Percentiles rank a stretch among this genome's conserved stretches.
These are phyloP conservation scores for Pythium aristosporum DNA, from an alignment of 352 stramenopile genomes.

Conservation along the genomic window DNA sequence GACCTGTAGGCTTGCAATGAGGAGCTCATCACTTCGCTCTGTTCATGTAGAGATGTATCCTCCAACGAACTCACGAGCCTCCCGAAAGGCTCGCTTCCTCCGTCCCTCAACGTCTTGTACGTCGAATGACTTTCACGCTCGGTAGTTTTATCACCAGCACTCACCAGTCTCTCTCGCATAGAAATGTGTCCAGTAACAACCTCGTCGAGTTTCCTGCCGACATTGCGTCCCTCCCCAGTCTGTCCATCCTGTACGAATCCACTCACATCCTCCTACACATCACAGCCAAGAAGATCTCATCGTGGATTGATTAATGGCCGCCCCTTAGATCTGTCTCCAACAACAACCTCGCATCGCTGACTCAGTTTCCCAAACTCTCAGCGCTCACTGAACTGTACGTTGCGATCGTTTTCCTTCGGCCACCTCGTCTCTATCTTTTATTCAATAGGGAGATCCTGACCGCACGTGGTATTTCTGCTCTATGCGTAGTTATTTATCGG, in stretches of 20 bases:
- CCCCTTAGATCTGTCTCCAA: constrained; percentile 18
- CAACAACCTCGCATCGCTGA: constrained; percentile 20
- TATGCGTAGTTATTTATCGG: constrained; percentile 24
- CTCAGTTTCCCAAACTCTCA: constrained; percentile 21
- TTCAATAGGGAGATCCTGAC: background rate
- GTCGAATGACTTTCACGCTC: background rate
- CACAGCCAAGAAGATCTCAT: background rate
- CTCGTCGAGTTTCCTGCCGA: constrained; percentile 22
- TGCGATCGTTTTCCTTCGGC: background rate
- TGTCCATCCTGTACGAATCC: constrained; percentile 13
- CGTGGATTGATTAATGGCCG: background rate
- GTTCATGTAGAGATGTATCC: constrained; percentile 22
- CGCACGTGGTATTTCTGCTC: too few relatives aligned
- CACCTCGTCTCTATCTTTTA: too few relatives aligned
- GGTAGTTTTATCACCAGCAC: too few relatives aligned
- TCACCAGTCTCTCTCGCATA: background rate
- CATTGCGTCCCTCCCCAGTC: constrained; percentile 10
- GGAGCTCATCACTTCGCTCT: background rate
- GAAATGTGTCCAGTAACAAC: constrained; percentile 28
- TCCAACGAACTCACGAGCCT: constrained; percentile 16
- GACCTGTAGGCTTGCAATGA: too few relatives aligned
- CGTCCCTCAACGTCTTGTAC: constrained; percentile 23
- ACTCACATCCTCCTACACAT: too few relatives aligned
- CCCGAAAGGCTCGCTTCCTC: constrained; percentile 15
- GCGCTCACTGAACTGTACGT: constrained; percentile 25